Evolutionary conservation across 1,284 basidiomycete species (phyloP).

Genomic region (Tilletia setariae): DNA sequence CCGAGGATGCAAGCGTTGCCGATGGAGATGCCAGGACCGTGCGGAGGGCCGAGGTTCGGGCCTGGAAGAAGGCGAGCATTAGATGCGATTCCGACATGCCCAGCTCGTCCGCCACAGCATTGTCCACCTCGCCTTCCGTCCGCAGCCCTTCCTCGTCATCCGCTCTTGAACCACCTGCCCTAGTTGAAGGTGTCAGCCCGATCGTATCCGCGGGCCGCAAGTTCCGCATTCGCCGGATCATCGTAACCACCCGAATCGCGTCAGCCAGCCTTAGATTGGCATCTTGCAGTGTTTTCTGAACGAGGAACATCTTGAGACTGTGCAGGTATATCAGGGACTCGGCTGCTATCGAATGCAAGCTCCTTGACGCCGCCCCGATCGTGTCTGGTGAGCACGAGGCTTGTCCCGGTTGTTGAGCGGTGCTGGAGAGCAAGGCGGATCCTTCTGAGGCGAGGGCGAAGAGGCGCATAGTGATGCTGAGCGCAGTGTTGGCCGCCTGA

Average conservation of each 20-base stretch:
- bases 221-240: conserved; percentile 9
- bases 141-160: background rate
- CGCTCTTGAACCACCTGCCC: background rate
- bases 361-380: background rate
- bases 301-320: conserved; percentile 3
- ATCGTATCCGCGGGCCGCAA: background rate
- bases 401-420: background rate
- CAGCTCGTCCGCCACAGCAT: background rate
- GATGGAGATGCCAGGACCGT: background rate
- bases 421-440: conserved; percentile 1
- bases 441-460: conserved; percentile 2
- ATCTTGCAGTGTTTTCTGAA: background rate
- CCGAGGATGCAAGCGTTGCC: background rate
- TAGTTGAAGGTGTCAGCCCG: background rate
- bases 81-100: conserved; percentile 10
- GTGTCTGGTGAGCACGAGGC: background rate
- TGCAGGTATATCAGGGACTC: conserved; percentile 5
- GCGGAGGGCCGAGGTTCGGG: background rate
- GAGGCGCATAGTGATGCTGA: conserved; percentile 15
- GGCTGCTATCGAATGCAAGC: conserved; percentile 2
- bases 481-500: conserved; percentile 9
- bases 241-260: conserved; percentile 9
- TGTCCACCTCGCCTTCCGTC: background rate
- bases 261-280: background rate
- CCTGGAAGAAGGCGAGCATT: conserved; percentile 14